phyloP scores from a whole-genome alignment of 2,329 filamentous ascomycete genomes.

The Paraconiothyrium brasiliense region DNA sequence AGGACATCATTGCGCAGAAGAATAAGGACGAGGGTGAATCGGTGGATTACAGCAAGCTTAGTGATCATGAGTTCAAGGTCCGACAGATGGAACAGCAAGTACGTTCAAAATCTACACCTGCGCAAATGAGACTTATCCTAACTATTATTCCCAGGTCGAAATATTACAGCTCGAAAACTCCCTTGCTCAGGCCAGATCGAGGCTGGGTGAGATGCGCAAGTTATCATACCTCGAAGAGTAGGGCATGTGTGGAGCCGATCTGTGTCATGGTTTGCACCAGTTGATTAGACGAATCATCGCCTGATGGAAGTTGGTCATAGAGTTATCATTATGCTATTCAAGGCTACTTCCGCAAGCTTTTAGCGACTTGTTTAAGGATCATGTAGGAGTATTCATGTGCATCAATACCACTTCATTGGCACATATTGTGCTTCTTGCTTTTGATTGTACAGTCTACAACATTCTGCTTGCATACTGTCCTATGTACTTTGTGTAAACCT shows the following conservation, averaged over 20 bases:
- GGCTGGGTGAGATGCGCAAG: conserved; percentile 97
- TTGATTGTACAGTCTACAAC: neutral
- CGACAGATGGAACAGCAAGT: conserved; percentile 99
- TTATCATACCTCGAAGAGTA: conserved; percentile 75
- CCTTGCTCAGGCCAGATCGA: conserved; percentile 78
- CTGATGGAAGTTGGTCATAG: neutral
- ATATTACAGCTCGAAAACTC: conserved; percentile 94
- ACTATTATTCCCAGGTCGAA: conserved; percentile 73
- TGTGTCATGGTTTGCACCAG: neutral
- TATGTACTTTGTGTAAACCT: no score
- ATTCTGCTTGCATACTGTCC: no score
- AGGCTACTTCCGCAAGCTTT: neutral
- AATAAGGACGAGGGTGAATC: conserved; percentile 79
- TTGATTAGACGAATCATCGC: no score
- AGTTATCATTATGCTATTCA: neutral
- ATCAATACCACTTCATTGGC: conserved; percentile 1
- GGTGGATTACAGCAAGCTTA: conserved; percentile 88
- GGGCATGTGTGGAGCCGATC: neutral
- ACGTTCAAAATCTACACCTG: conserved; percentile 50
- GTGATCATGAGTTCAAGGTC: conserved; percentile 97
- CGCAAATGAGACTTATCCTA: conserved; percentile 19
- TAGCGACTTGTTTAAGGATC: neutral
- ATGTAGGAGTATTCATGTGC: neutral
- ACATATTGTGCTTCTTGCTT: neutral
- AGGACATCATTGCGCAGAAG: conserved; percentile 90